Evolutionary conservation across 1,139 yeast genomes (phyloP).

Genomic region (Debaryomyces udenii): DNA sequence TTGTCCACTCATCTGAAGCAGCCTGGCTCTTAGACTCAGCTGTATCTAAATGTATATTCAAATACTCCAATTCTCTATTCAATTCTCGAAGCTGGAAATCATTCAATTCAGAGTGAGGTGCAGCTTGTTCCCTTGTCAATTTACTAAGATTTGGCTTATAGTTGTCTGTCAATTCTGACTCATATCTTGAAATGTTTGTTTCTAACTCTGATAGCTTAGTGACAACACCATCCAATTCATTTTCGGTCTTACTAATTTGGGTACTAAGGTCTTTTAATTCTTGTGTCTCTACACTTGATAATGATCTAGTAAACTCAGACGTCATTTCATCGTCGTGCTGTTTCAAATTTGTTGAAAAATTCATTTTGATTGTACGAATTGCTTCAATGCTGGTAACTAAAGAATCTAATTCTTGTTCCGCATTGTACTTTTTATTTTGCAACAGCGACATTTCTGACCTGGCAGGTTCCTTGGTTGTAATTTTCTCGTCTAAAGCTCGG

Average conservation of each 20-base stretch:
- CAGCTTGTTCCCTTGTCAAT: constrained; percentile 40
- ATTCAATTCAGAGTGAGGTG: constrained; percentile 41
- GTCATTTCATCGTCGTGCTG: constrained; percentile 55
- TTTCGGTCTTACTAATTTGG: constrained; percentile 45
- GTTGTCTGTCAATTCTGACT: constrained; percentile 62
- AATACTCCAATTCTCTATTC: constrained; percentile 27
- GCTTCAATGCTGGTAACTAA: constrained; percentile 24
- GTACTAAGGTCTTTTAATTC: constrained; percentile 42
- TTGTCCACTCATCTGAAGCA: constrained; percentile 25
- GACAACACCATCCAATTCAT: constrained; percentile 43
- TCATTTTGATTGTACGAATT: constrained; percentile 27
- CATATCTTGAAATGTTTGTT: constrained; percentile 50
- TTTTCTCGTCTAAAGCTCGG: constrained; percentile 36
- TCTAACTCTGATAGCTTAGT: constrained; percentile 53
- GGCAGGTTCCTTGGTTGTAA: constrained; percentile 47
- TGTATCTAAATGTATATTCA: constrained; percentile 27
- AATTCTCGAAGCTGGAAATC: constrained; percentile 45
- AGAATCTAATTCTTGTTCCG: constrained; percentile 46
- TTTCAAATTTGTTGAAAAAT: constrained; percentile 31
- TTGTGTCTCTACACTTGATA: constrained; percentile 43
- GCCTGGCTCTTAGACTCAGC: constrained; percentile 22
- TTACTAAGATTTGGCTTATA: constrained; percentile 36
- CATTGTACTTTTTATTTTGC: constrained; percentile 41
- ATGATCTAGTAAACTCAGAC: constrained; percentile 56
- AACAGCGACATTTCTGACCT: constrained; percentile 45